Conservation (phyloP, 805 yeast genomes). For the Wickerhamomyces alni region DNA sequence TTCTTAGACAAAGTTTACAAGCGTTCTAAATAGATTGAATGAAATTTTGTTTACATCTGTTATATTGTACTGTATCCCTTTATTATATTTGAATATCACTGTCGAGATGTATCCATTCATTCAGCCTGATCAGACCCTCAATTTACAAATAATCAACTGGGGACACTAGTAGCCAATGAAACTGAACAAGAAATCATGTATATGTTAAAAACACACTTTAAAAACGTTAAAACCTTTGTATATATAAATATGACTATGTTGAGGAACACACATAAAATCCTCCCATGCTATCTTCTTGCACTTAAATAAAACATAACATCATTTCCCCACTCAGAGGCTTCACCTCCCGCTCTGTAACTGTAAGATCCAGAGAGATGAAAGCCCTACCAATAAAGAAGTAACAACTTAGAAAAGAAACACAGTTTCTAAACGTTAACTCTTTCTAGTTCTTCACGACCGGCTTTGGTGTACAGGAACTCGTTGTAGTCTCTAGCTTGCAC, state of each 20-base stretch:
- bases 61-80: too few species aligned
- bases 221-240: neutral
- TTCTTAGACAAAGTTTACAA: constrained; percentile 91
- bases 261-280: neutral
- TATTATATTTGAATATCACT: too few species aligned
- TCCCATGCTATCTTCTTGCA: neutral
- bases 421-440: constrained; percentile 37
- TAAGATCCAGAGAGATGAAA: too few species aligned
- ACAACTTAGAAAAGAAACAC: neutral
- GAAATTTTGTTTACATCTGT: too few species aligned
- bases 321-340: too few species aligned
- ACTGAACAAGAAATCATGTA: neutral
- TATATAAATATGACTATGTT: neutral
- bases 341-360: too few species aligned
- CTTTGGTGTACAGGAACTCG: constrained; percentile 93
- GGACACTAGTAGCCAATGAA: too few species aligned
- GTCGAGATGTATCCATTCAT: too few species aligned
- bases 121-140: neutral
- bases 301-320: neutral
- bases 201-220: neutral
- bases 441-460: constrained; percentile 91
- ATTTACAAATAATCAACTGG: neutral
- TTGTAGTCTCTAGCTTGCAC: constrained; percentile 82
- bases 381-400: neutral
- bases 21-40: constrained; percentile 69